Evolutionary conservation across 2,329 filamentous ascomycete genomes (phyloP).

Genomic region (Colletotrichum sp.): DNA sequence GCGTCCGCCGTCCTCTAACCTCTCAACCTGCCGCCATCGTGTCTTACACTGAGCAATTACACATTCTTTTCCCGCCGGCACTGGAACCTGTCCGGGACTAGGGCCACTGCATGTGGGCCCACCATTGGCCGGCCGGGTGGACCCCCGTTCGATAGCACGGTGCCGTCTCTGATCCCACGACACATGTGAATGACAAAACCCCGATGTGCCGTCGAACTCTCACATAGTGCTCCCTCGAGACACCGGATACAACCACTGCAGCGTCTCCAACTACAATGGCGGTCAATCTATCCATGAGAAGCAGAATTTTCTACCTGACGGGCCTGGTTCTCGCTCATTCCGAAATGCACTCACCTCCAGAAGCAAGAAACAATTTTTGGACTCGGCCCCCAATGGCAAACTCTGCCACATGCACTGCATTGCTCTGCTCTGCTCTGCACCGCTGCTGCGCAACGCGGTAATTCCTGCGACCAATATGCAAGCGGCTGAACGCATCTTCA

Average conservation of each 20-base stretch:
- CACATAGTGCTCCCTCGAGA: neutral
- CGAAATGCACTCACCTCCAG: neutral
- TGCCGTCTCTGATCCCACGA: conserved; percentile 6
- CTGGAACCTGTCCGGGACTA: neutral
- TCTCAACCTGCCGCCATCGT: neutral
- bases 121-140: conserved; percentile 11
- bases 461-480: neutral
- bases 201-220: neutral
- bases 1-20: neutral
- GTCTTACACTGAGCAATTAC: conserved; percentile 16
- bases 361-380: neutral
- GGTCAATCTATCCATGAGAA: neutral
- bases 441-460: neutral
- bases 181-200: conserved; percentile 20
- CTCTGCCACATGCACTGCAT: neutral
- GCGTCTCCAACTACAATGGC: neutral
- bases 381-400: neutral
- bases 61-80: conserved; percentile 3
- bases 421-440: neutral
- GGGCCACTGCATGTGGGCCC: neutral
- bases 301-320: neutral
- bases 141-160: neutral
- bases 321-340: neutral
- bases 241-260: neutral
- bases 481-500: neutral